Conservation (phyloP, 306 rosid species). For the Cucurbita pepo region DNA sequence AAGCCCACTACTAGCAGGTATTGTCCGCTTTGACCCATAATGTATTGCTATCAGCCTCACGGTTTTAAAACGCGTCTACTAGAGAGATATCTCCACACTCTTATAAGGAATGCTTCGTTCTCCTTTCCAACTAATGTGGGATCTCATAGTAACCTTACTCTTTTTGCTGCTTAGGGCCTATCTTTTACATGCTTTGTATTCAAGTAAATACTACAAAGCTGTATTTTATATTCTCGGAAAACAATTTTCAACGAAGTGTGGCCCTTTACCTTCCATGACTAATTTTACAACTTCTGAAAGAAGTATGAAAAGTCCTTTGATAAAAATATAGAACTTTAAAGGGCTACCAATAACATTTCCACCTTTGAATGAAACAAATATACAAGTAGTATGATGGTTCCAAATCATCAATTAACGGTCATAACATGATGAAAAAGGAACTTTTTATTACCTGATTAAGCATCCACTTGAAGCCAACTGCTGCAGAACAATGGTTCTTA, state of each 20-base stretch:
- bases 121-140: no score
- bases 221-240: neutral
- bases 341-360: neutral
- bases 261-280: neutral
- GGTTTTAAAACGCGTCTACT: no score
- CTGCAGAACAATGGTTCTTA: conserved; percentile 83
- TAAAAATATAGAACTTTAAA: neutral
- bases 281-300: neutral
- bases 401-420: neutral
- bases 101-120: no score
- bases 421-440: neutral
- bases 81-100: no score
- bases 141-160: neutral
- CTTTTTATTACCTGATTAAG: conserved; percentile 62
- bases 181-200: neutral
- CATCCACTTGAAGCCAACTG: conserved; percentile 99
- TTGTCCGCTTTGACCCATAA: no score
- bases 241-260: neutral
- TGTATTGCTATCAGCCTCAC: no score
- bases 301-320: neutral
- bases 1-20: no score
- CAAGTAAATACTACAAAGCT: neutral
- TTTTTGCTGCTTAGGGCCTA: neutral
- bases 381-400: neutral
- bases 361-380: neutral